Base-by-base conservation (phyloP, 1,284 basidiomycete species). In the Anthracocystis walkeri region DNA sequence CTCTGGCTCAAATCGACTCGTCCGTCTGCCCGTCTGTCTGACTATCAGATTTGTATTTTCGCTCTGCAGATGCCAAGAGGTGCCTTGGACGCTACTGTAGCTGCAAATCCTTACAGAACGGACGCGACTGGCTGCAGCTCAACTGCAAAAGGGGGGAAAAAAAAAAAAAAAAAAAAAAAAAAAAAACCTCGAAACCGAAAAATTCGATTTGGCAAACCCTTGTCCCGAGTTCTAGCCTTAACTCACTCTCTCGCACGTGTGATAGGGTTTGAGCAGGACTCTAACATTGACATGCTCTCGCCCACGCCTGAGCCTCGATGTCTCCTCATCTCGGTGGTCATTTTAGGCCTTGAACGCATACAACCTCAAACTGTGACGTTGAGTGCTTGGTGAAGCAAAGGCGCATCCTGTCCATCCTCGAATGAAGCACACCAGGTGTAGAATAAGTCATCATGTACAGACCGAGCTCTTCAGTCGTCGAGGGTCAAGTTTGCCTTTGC, bases 41-140 rank as follows among this genome's bases (percentile, higher is more conserved):
- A 16, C 35, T 31, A 49, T 31, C 27, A 20, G 27, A 49, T 49
- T 31, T 33, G n/a, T n/a, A n/a, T 18, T 31, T 27, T 49, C 8
- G 11, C 29, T 18, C 46, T 48, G 46, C 48, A 31, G 29, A 18
- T 49, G 48, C 48, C 48, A 31, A 49, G 27, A 48, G 48, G 31
- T 29, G 48, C 29, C 21, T n/a, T 48, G 12, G 27, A 46, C 44
- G 42, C 42, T 45, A n/a, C n/a, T n/a, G n/a, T n/a, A 12, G 42
- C 42, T 45, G 42, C 42, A 45, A 45, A 45, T 45, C 42, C 42
- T 23, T 12, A 45, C 42, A 45, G 42, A 10, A 45, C 46, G 48
- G 48, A 49, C 48, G 48, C 48, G 48, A 49, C n/a, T 10, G 16
- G n/a, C 40, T 27, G 41, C 58, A 35, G 58, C 50, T 52, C 14